Evolutionary conservation across 2,329 filamentous ascomycete genomes (phyloP), one percentile per base, ranked within the genome.

Genomic region (Cryphonectria carpinicola): DNA sequence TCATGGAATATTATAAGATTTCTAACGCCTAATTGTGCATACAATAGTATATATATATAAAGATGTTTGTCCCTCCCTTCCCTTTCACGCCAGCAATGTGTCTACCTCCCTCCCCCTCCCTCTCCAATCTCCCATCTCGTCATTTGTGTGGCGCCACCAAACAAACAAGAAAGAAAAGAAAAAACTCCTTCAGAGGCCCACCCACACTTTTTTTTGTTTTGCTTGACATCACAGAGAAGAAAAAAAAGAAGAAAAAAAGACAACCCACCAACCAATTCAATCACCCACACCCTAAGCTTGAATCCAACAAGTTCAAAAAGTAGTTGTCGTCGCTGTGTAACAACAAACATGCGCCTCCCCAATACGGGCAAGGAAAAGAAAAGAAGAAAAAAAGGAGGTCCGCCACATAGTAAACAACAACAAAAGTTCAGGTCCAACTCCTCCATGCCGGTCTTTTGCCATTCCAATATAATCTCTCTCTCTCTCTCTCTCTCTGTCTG

Each of bases 21-120:
- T 32, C 66, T n/a, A 10, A 56, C 39, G 37, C 69, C 41, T 43
- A 46, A 66, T 32, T 32, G 6, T 58, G 54, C n/a, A 39, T 41
- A 32, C n/a, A 61, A 7, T 28, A 32, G 32, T 58, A 41, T 62
- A 25, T 58, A 41, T 62, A 25, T 58, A 60, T 32, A 35, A 35
- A 60, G 11, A 60, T 11, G 17, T 8, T 41, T 39, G 7, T 39
- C 3, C 37, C 10, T 22, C 22, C 37, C 22, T n/a, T 22, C 37
- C 22, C 56, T 37, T 32, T 60, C 56, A 32, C 25, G 19, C 32
- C 56, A 60, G 19, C 13, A n/a, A 39, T 62, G 8, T 62, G 35
- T 25, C 37, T 39, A 22, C 35, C 60, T 25, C 19, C 14, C 32
- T 25, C 19, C 14, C 32, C 28, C 10, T 37, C 4, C 11, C 37